Base-by-base conservation (phyloP, 495 filamentous ascomycete species). In the Neurospora sp. region DNA sequence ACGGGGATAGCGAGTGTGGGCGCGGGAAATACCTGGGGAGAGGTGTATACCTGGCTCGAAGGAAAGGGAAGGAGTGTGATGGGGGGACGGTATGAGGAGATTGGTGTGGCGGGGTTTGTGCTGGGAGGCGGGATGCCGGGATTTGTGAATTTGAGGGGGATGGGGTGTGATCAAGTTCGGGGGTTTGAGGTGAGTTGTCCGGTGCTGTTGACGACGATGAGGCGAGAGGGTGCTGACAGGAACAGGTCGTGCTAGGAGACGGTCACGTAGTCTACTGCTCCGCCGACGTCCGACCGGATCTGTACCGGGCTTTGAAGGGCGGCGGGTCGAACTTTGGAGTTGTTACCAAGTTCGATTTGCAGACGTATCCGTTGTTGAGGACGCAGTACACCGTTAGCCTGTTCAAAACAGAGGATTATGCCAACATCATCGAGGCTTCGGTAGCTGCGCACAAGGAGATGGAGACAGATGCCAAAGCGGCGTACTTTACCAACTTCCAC, bases 301-400 rank as follows among this genome's bases (percentile, higher is more conserved):
- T 91, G 9, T 90, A 85, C 73, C 77, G 78, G 31, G 86, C 86
- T 3, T 78, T 91, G 6, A 88, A 88, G 70, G 89, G 88, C 44
- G 86, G 87, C 40, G 80, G 82, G 8, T 87, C 84, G 73, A 91
- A 90, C 79, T 87, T 90, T 71, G 89, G 88, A 14, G 83, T 92
- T 72, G 86, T 90, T n/a, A 89, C 89, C 5, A 76, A 81, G 16
- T 86, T 89, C 74, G 59, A 44, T 35, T 75, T 80, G 12, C 53
- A 65, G 27, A 65, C 53, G 77, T 22, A 39, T 39, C 59, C 47
- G 8, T 72, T 41, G 53, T 4, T 68, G 35, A 39, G 22, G 37
- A 35, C 47, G 22, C 65, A 37, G 14, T 68, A 39, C 5, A 40
- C 35, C 12, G 70, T 73, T 8, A 72, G 73, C 47, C 69, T 68